Base-by-base conservation (phyloP, 257 asterid species). In the Cinchona pubescens region DNA sequence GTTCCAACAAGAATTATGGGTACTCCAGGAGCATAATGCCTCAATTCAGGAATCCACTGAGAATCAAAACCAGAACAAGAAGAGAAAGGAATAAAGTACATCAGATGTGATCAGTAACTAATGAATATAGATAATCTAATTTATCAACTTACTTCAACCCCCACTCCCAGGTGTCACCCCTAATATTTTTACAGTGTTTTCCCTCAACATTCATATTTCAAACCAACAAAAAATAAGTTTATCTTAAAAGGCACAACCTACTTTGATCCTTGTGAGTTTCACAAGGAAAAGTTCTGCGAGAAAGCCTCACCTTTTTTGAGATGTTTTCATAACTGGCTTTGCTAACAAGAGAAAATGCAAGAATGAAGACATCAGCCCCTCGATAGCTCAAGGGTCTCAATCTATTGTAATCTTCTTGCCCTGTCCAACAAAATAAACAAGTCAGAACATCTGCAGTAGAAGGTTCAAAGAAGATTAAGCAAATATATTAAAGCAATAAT, bases 1-100 rank as follows among this genome's bases (percentile, higher is more conserved):
- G 98, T 92, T 77, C 98, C 98, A 61, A 94, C 98, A 74, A 94
- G 96, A 82, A 93, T 83, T 56, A 93, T 84, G 63, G 98, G 98
- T 60, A 91, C 94, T 66, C 92, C 96, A 53, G 96, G 94, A 79
- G 96, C 96, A 83, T 90, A 91, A 85, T 91, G 97, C 90, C 92
- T 87, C 89, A 93, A 75, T 75, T 93, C 98, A 82, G 96, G 96
- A 86, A 91, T 85, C 98, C 98, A 93, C 98, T 93, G 86, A 74
- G 80, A 78, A 83, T 74, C 80, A 73, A 75, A 32, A 48, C 69
- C 74, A 55, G 16, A 64, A 21, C 12, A 48, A 84, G 49, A 59
- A 75, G 73, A 73, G 58, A 74, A 59, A 64, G 25, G 45, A 11
- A 55, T 2, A 19, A 38, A 68, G 38, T 14, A 12, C 34, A 61